Evolutionary conservation across 2,329 filamentous ascomycete species (phyloP), one percentile per base, ranked within the genome.

Genomic region (Pseudocercospora macadamiae): DNA sequence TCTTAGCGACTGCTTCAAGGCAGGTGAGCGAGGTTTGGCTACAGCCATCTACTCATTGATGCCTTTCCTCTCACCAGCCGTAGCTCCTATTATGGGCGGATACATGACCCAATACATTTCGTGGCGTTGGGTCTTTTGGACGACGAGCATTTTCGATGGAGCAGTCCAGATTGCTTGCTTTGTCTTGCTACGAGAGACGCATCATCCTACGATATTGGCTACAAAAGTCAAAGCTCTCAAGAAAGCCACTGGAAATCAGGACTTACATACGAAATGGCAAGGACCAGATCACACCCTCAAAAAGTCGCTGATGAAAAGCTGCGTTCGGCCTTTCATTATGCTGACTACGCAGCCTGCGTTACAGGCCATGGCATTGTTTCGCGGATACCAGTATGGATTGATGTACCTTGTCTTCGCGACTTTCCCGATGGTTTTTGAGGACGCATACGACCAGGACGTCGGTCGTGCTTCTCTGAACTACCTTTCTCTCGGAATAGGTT

Each of bases 101-200:
- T 89, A 86, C 67, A 84, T 90, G 30, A 79, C 84, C 0, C 75
- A 86, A 64, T 76, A 81, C 59, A 83, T 81, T 6, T 85, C 82
- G 1, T 90, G 91, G 91, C 79, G 90, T 64, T 95, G 90, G 90
- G 79, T 93, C 0, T 93, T 93, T 77, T 93, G 89, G 88, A 84
- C 95, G 66, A 90, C 93, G 68, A 79, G 93, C 8, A 95, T 96
- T 67, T 72, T 93, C 21, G 78, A 88, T 37, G 85, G 80, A 12
- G 70, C 86, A 30, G 83, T 89, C 61, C 93, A 89, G 85, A 56
- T 89, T 12, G 72, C 92, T 59, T 91, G 93, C 72, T 87, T 89
- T 36, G 80, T 85, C 64, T 79, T 87, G 55, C 77, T 85, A 1
- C 79, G 79, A 59, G 87, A 89, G 68, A 88, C 86, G 2, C 89